Evolutionary conservation across 2,329 filamentous ascomycete species (phyloP), one percentile per base, ranked within the genome.

Genomic region (Beauveria medogensis): DNA sequence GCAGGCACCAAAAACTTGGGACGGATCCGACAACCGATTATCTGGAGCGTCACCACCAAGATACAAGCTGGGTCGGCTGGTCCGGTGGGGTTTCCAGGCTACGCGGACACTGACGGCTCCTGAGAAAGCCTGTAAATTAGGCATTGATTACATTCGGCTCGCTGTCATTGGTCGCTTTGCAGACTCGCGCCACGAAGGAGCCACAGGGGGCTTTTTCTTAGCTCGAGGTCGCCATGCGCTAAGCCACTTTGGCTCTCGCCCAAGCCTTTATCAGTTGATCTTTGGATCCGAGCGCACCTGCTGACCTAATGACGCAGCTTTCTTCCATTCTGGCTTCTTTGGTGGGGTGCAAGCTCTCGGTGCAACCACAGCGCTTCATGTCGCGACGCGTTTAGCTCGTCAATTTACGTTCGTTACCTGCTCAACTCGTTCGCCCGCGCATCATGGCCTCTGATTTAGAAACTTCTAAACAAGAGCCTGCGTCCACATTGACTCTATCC

Each of bases 391-490:
- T 55, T 26, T 16, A 30, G 44, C 47, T 34, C 44, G 14, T 16
- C 47, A 24, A 58, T 16, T 24, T 52, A 12, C 54, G 43, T 58
- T 43, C 40, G 47, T 30, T 41, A 8, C n/a, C 22, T 14, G 22
- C 26, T n/a, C 43, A 51, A 51, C 9, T 58, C 24, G 20, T 46
- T 22, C 4, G 10, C 5, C 30, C 3, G 34, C 40, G 69, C 62
- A 65, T 43, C 47, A 75, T 75, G 73, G 69, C 71, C 26, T 70
- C 75, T 24, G 74, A 75, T 26, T 63, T 68, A 20, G 73, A 71
- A 46, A 70, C 70, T 57, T 74, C 75, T 30, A 77, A 77, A 60
- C 67, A 73, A 62, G 77, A 80, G 66, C 65, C 74, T 20, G 78
- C 74, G 7, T 74, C 77, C 30, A 71, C 70, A 24, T 67, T 72